Evolutionary conservation across 2,329 filamentous ascomycete species (phyloP), one percentile per base, ranked within the genome.

Genomic region (Remersonia thermophila): DNA sequence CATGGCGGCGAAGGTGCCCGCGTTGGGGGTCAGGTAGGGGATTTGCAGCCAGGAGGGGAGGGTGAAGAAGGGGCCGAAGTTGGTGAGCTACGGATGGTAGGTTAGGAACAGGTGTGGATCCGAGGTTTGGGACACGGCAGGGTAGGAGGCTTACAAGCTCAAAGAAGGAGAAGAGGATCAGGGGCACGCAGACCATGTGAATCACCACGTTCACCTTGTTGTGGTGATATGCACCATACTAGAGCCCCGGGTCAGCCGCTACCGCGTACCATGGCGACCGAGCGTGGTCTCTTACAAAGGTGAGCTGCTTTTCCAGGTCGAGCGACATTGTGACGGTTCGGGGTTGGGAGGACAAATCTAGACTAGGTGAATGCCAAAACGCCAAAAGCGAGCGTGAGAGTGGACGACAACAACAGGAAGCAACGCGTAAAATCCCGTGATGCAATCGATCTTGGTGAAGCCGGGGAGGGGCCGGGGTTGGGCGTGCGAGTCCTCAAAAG

Each of bases 171-270:
- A 83, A 67, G 36, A 89, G 60, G 39, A 91, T 80, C 37, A 82
- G 58, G 30, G 83, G 83, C 38, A 91, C 83, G 55, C 81, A 89
- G 40, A 75, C 64, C 63, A 86, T 79, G 57, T 91, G 83, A 53
- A 91, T 87, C 47, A 67, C 68, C 41, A 87, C 62, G 56, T 91
- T 91, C 60, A 82, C 71, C 32, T 71, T 62, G 59, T 89, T 79
- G 54, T 83, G 76, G 60, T 91, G 83, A 55, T 91, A 89, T 40
- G 81, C 73, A 56, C 83, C 83, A 65, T 91, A 91, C 83, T 91
- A 27, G n/a, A 30, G 13, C 5, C 27, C n/a, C n/a, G n/a, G n/a
- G n/a, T n/a, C n/a, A n/a, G n/a, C n/a, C n/a, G n/a, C n/a, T n/a
- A n/a, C n/a, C n/a, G n/a, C n/a, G n/a, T n/a, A n/a, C n/a, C n/a